phyloP scores from a whole-genome alignment of 768 basidiomycete genomes.

The Galerina marginata region DNA sequence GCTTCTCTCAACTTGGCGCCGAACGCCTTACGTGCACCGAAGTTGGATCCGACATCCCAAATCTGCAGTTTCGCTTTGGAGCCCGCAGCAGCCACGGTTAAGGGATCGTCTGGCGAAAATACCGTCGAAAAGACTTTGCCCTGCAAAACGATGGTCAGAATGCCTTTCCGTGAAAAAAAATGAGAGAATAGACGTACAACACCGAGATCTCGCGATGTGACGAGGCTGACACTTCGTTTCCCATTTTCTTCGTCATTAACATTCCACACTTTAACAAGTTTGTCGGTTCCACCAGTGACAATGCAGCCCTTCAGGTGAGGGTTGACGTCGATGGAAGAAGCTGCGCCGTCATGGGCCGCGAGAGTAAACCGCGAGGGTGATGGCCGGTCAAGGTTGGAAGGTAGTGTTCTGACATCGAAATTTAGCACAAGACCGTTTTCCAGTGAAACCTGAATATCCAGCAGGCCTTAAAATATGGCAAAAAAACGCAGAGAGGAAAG shows the following conservation, averaged over 20 bases:
- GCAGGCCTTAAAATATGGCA: background rate
- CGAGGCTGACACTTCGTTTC: slow-evolving; percentile 77
- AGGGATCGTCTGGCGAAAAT: slow-evolving; percentile 94
- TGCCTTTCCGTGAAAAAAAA: background rate
- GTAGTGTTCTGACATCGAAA: slow-evolving; percentile 87
- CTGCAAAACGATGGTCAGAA: slow-evolving; percentile 42
- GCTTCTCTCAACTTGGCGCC: slow-evolving; percentile 76
- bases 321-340: slow-evolving; percentile 89
- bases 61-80: slow-evolving; percentile 93
- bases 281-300: slow-evolving; percentile 94
- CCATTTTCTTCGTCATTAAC: slow-evolving; percentile 66
- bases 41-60: slow-evolving; percentile 91
- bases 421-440: slow-evolving; percentile 95
- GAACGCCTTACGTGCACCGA: slow-evolving; percentile 83
- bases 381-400: slow-evolving; percentile 66
- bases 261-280: slow-evolving; percentile 97
- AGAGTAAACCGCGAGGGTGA: slow-evolving; percentile 86
- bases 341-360: slow-evolving; percentile 91
- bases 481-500: background rate
- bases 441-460: slow-evolving; percentile 74
- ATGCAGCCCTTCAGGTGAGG: slow-evolving; percentile 89
- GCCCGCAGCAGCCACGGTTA: slow-evolving; percentile 93
- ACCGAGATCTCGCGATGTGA: slow-evolving; percentile 87
- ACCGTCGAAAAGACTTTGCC: slow-evolving; percentile 94
- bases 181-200: slow-evolving; percentile 61